Evolutionary conservation across 805 yeast species (phyloP), one percentile per base, ranked within the genome.

Genomic region (Wickerhamomyces silvicola): DNA sequence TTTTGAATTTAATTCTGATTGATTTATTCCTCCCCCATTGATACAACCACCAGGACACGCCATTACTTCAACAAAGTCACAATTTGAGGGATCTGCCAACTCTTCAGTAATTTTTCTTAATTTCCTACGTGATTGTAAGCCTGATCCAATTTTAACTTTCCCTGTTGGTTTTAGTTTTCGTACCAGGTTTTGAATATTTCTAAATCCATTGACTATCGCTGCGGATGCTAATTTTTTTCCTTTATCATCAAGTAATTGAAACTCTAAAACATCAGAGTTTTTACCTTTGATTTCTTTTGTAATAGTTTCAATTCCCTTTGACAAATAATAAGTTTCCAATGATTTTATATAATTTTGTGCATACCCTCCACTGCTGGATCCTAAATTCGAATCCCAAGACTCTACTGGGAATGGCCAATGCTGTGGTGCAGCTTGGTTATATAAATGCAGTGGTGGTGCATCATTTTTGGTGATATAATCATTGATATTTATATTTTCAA

Each of bases 31-130:
- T 15, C 98, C 97, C 9, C 98, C 98, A 50, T 90, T 92, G 35
- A 88, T 83, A 51, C 97, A 92, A 2, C 98, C 98, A 18, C 85
- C 87, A 6, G 98, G 98, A 56, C 98, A 92, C 1, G 98, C 98
- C 96, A 87, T 90, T 15, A 88, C 78, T 49, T 88, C 97, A 4
- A 87, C 81, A 45, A 79, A 81, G 38, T 83, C 87, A 42, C 81
- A 76, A 24, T 63, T 66, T 22, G 69, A 58, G 1, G 86, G 78
- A 35, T 36, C 34, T 22, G 35, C 31, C 9, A 34, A n/a, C 13
- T 38, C 32, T 11, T 32, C 34, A 8, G 13, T 24, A 10, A 21
- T 34, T 31, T 33, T 37, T 15, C 47, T 35, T 10, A 51, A 42
- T 10, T 36, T 40, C 28, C 45, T 40, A 30, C 52, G 49, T 7